A percentile compares a stretch with the other conserved stretches of the same genome.
These are phyloP conservation scores for Roridomyces roridus DNA, from an alignment of 768 basidiomycete species.

Conservation along the genomic window DNA sequence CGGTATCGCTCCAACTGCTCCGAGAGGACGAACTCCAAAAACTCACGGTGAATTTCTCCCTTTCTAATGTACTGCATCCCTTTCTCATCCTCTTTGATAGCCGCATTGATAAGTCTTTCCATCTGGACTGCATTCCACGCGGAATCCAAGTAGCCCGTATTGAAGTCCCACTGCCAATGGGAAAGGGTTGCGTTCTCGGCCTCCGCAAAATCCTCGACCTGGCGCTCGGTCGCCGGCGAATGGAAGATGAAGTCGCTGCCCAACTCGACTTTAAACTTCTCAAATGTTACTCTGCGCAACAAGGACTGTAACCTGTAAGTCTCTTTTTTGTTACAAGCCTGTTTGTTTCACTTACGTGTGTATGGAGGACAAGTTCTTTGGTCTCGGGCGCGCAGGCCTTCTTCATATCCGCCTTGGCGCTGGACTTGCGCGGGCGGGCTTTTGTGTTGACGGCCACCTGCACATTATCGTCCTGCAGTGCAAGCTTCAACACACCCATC, in stretches of 20 bases:
- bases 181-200: background rate
- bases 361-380: background rate
- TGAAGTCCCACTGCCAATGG: background rate
- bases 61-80: background rate
- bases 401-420: background rate
- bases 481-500: background rate
- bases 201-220: background rate
- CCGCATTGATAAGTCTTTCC: background rate
- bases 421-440: background rate
- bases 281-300: background rate
- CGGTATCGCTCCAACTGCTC: constrained; percentile 6
- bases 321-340: background rate
- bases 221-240: background rate
- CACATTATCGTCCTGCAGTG: background rate
- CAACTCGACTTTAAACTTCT: background rate
- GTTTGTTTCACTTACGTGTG: background rate
- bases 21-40: background rate
- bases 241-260: background rate
- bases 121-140: background rate
- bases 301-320: background rate
- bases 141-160: background rate
- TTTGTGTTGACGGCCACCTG: background rate
- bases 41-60: background rate
- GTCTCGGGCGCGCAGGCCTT: background rate
- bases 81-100: background rate